Percentiles rank a stretch among this genome's conserved stretches.
Evolutionary conservation across 768 basidiomycete species (phyloP).

Genomic region (Macrolepiota fuliginosa): DNA sequence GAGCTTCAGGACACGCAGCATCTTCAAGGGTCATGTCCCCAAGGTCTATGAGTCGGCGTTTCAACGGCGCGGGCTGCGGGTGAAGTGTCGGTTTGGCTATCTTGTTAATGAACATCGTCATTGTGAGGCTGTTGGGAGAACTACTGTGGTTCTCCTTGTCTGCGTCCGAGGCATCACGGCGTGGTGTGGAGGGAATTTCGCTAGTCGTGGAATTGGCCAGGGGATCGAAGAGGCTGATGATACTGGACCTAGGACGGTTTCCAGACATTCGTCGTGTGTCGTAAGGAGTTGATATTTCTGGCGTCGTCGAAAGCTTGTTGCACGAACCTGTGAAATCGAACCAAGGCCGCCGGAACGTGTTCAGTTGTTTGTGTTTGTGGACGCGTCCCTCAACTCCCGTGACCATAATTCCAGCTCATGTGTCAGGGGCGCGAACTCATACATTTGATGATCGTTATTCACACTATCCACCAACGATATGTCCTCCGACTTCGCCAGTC

Average conservation of each 20-base stretch:
- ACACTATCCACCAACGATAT: constrained; percentile 21
- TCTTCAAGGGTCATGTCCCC: constrained; percentile 47
- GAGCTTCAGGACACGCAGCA: constrained; percentile 23
- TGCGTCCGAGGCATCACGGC: constrained; percentile 27
- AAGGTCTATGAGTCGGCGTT: constrained; percentile 45
- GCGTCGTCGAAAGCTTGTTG: neutral
- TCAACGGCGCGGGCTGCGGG: constrained; percentile 27
- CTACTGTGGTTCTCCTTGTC: constrained; percentile 46
- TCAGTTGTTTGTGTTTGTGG: constrained; percentile 36
- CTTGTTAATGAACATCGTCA: constrained; percentile 36
- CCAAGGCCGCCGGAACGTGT: constrained; percentile 6
- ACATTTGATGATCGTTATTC: constrained; percentile 11
- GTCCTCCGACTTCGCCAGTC: constrained; percentile 41
- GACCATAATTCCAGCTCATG: constrained; percentile 9
- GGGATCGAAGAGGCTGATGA: constrained; percentile 53
- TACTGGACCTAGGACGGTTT: constrained; percentile 40
- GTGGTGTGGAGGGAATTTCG: constrained; percentile 16
- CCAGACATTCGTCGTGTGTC: constrained; percentile 22
- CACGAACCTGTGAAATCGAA: constrained; percentile 20
- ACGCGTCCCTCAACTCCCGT: constrained; percentile 27
- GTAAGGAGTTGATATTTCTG: constrained; percentile 8
- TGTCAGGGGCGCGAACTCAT: neutral
- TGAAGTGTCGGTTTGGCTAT: constrained; percentile 22
- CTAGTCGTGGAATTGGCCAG: constrained; percentile 24
- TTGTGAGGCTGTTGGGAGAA: constrained; percentile 19